phyloP scores from a whole-genome alignment of 2,329 filamentous ascomycete genomes.

The Cladophialophora immunda region DNA sequence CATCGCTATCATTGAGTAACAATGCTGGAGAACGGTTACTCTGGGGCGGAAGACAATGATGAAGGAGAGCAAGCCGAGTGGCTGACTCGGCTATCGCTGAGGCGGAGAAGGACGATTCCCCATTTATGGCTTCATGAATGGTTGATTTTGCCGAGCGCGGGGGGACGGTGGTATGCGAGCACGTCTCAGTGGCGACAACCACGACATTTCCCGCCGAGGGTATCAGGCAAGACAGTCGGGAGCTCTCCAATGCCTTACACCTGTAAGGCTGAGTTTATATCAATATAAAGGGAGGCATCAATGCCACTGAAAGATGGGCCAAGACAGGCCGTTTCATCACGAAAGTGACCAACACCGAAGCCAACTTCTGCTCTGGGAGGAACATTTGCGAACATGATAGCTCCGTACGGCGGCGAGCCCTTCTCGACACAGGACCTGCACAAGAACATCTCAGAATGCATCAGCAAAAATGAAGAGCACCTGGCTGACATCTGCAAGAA shows the following conservation, averaged over 20 bases:
- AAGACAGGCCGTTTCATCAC: not conserved
- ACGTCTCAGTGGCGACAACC: not conserved
- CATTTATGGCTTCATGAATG: not conserved
- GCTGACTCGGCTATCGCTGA: conserved; percentile 20
- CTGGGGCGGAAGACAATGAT: not conserved
- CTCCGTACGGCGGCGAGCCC: not conserved
- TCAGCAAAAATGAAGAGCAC: conserved; percentile 11
- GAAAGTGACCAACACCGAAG: not conserved
- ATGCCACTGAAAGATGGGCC: not conserved
- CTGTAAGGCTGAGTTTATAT: not conserved
- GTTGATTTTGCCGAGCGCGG: conserved; percentile 17
- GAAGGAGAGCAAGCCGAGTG: conserved; percentile 20
- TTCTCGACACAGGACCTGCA: conserved; percentile 11
- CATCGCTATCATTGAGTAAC: not conserved
- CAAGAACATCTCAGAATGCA: conserved; percentile 15
- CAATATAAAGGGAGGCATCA: not conserved
- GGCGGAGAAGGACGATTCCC: conserved; percentile 13
- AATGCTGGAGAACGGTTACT: not conserved
- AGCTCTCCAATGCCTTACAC: not conserved
- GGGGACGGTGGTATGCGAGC: not conserved
- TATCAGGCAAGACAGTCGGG: not conserved
- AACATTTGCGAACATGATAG: not conserved
- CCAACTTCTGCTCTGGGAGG: not conserved
- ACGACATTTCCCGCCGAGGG: not conserved
- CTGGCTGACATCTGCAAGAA: conserved; percentile 25